Evolutionary conservation across 78 protist genomes (phyloP).

Genomic region (Paratrimastix pyriformis): DNA sequence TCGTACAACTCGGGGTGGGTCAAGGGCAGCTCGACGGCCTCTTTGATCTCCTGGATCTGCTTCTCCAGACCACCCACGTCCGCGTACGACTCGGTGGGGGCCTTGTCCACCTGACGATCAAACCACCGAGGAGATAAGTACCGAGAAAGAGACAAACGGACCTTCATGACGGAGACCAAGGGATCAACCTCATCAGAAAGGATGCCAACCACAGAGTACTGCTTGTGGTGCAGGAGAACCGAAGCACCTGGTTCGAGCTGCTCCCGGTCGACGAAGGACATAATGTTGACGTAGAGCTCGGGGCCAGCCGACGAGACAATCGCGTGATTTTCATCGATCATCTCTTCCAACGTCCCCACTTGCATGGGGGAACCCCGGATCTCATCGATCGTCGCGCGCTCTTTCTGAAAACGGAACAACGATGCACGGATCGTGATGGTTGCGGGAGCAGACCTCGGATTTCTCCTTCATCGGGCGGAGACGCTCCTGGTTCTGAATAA

Average conservation of each 20-base stretch:
- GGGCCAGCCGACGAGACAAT: conserved; percentile 64
- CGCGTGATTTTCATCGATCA: conserved; percentile 96
- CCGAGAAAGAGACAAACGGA: conserved; percentile 30
- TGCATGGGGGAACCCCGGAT: conserved; percentile 94
- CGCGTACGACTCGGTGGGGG: conserved; percentile 95
- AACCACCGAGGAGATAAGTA: not conserved
- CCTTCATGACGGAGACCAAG: conserved; percentile 95
- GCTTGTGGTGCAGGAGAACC: conserved; percentile 51
- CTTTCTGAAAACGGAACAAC: conserved; percentile 32
- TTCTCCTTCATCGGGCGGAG: conserved; percentile 77
- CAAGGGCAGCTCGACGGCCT: conserved; percentile 97
- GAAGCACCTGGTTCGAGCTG: conserved; percentile 85
- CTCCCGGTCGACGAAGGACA: conserved; percentile 95
- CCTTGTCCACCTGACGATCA: conserved; percentile 63
- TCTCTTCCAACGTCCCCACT: conserved; percentile 96
- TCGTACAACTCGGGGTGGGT: conserved; percentile 98
- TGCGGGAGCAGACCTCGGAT: conserved; percentile 31
- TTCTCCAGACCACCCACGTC: conserved; percentile 97
- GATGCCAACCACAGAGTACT: conserved; percentile 84
- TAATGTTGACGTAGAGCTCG: conserved; percentile 89
- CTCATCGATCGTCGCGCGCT: conserved; percentile 81
- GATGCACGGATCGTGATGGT: not conserved
- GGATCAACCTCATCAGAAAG: conserved; percentile 92
- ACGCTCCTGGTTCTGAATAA: conserved; percentile 82
- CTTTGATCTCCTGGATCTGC: conserved; percentile 96